Conservation (phyloP, 75 land plant species). For the Chamaecyparis obtusa region DNA sequence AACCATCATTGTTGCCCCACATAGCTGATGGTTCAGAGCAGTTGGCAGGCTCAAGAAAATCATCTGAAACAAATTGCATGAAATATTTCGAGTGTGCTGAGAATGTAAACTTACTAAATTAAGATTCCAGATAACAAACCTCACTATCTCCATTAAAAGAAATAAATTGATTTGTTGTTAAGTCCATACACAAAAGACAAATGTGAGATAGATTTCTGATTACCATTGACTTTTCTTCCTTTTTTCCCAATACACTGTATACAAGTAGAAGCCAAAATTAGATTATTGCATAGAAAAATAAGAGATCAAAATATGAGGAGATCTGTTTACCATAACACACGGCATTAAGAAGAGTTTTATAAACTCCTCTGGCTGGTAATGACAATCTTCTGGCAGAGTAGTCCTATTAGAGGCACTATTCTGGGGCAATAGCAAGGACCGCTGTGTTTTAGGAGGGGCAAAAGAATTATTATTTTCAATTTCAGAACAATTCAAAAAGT, state of each 20-base stretch:
- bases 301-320: neutral
- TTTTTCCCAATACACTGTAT: conserved; percentile 70
- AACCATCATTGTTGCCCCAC: conserved; percentile 43
- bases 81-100: neutral
- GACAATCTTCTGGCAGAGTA: conserved; percentile 87
- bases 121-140: neutral
- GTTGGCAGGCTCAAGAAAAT: conserved; percentile 29
- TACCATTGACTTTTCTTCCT: conserved; percentile 51
- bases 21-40: conserved; percentile 21
- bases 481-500: conserved; percentile 46
- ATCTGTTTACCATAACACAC: conserved; percentile 53
- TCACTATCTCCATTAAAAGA: neutral
- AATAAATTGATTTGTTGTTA: neutral
- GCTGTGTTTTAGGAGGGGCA: conserved; percentile 59
- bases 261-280: neutral
- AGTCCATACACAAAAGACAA: neutral
- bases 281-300: neutral
- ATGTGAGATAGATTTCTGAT: neutral
- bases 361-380: conserved; percentile 84
- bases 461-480: conserved; percentile 40
- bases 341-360: conserved; percentile 78
- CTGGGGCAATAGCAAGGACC: conserved; percentile 49
- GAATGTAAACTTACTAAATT: neutral
- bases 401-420: conserved; percentile 48
- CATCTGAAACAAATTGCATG: conserved; percentile 29